Evolutionary conservation across 352 stramenopile genomes (phyloP), one percentile per base, ranked within the genome.

Genomic region (Pythium scleroteichum): DNA sequence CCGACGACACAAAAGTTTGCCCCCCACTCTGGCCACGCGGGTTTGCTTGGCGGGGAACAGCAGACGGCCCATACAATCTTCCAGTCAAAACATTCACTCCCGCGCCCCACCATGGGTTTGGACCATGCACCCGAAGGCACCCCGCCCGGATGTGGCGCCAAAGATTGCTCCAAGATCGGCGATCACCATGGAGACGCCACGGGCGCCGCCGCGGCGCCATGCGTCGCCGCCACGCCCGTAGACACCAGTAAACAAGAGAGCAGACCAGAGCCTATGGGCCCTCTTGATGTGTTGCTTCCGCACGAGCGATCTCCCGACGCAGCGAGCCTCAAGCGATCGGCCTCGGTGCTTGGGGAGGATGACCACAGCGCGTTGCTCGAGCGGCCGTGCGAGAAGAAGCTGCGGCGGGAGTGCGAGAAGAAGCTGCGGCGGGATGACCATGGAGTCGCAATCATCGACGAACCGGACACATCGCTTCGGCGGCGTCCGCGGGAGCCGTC

Each of bases 1-100:
- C 40, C 59, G 32, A 62, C 54, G 48, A 60, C 62, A 69, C 62
- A 69, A 69, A 69, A 69, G 62, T 69, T 64, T 69, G 62, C 54
- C 62, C 62, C 62, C 44, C 55, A 60, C 27, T 24, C 32, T 40
- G 32, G 45, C 27, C 54, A 52, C 32, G 29, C 49, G 49, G 51
- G 51, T 47, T 38, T 26, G 20, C 20, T 41, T 32, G 54, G 38
- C 6, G 24, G 39, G 26, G 23, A 58, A 41, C 29, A 47, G 50
- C 29, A 53, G 44, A 22, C 39, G 10, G 35, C 49, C 42, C 58
- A 71, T 80, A 79, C 69, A 85, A 78, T 66, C 27, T 6, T 13
- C 54, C 59, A 75, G 65, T 59, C 27, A 74, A 84, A 81, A 81
- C 72, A 63, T 71, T 71, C 75, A 84, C 73, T 84, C 75, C 26